phyloP scores from a whole-genome alignment of 352 stramenopile species.

The Phytophthora syringae region DNA sequence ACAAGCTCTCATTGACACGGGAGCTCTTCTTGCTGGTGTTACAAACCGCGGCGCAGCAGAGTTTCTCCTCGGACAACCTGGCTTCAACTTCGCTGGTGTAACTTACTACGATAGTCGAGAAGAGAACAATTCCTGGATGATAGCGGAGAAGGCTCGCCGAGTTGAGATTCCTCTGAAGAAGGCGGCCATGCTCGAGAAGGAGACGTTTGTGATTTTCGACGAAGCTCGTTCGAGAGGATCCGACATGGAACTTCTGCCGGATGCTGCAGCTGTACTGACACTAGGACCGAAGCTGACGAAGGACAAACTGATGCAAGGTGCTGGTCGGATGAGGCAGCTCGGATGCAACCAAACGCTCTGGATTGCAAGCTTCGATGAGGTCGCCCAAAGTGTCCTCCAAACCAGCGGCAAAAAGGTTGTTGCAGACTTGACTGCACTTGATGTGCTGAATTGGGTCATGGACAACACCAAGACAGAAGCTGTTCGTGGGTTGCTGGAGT shows the following conservation, averaged over 20 bases:
- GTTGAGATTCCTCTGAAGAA: conserved; percentile 55
- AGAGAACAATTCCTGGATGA: conserved; percentile 75
- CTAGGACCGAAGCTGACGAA: conserved; percentile 89
- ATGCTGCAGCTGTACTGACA: conserved; percentile 82
- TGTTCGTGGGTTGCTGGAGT: conserved; percentile 71
- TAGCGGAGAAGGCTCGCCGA: conserved; percentile 64
- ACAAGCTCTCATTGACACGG: conserved; percentile 87
- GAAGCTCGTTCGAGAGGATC: conserved; percentile 87
- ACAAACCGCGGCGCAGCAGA: conserved; percentile 55
- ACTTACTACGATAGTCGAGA: conserved; percentile 80
- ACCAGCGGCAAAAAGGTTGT: conserved; percentile 6
- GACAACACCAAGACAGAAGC: conserved; percentile 82
- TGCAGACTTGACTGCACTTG: conserved; percentile 7
- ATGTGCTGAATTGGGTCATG: conserved; percentile 90
- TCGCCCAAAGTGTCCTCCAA: conserved; percentile 56
- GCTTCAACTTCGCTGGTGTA: conserved; percentile 60
- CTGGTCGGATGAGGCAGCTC: conserved; percentile 85
- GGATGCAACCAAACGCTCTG: conserved; percentile 72
- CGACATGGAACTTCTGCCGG: conserved; percentile 85
- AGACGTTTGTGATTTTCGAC: conserved; percentile 93
- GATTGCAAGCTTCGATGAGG: conserved; percentile 72
- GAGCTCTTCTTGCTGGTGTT: conserved; percentile 78
- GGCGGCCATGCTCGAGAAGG: conserved; percentile 75
- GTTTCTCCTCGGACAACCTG: conserved; percentile 44
- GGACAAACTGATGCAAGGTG: conserved; percentile 94